Base-by-base conservation (phyloP, 345 rosid species). In the Brassica cretica region DNA sequence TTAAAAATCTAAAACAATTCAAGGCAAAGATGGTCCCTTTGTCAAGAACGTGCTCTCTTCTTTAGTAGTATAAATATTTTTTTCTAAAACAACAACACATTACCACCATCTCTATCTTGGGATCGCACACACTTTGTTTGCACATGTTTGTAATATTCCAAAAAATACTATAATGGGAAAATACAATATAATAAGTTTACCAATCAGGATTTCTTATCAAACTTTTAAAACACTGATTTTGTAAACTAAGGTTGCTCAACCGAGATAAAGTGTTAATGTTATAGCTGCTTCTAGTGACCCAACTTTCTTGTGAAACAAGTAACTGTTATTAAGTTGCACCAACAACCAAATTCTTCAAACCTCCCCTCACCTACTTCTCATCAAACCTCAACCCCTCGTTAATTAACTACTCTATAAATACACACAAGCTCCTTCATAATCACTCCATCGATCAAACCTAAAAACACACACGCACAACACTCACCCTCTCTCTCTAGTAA, bases 291-390 rank as follows among this genome's bases (percentile, higher is more conserved):
- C 24, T 51, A 64, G 27, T 70, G 76, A 25, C 21, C 2, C 18
- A 39, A 8, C 10, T 72, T 66, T 21, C 77, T 72, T 78, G 58
- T 73, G 41, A 2, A 7, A 67, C 68, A 78, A 66, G 69, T 14
- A 72, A 72, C 46, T 46, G 8, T 49, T 25, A 16, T 27, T 46
- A 79, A 79, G 82, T 73, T 62, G 78, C 69, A 78, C 46, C 73
- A 62, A 73, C 56, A 66, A 8, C 5, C 63, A 46, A 5, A 11
- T 9, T 35, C 25, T 68, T 72, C 69, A 44, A 51, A 61, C 70
- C 39, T 70, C 14, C 29, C 18, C 5, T 24, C 64, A 63, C 49
- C 78, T 33, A 73, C 59, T 73, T 73, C 78, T 68, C 70, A 79
- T 61, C 78, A 73, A 73, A 73, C 74, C 25, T 66, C 73, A 44